These are phyloP conservation scores for Corrigiola litoralis DNA, from an alignment of 179 eudicot genomes.

Conservation along the genomic window DNA sequence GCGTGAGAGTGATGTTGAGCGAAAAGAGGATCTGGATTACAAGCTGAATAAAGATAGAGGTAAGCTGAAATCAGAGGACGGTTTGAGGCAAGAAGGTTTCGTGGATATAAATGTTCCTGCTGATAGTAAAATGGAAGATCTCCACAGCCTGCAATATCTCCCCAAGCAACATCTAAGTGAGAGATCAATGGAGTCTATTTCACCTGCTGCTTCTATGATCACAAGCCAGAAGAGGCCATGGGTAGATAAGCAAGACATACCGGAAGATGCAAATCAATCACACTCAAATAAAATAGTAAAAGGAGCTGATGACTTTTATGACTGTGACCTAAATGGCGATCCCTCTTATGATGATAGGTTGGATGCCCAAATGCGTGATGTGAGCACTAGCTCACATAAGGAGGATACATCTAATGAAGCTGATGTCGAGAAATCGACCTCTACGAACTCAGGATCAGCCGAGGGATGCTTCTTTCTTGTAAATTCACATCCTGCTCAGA, in stretches of 20 bases:
- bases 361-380: constrained; percentile 15
- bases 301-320: constrained; percentile 19
- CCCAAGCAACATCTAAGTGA: constrained; percentile 21
- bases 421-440: constrained; percentile 14
- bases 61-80: neutral
- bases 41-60: constrained; percentile 1
- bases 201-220: constrained; percentile 19
- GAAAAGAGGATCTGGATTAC: constrained; percentile 21
- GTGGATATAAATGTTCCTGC: constrained; percentile 30
- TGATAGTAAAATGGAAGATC: constrained; percentile 22
- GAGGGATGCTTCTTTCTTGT: constrained; percentile 52
- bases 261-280: constrained; percentile 21
- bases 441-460: constrained; percentile 23
- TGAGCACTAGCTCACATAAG: constrained; percentile 21
- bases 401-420: constrained; percentile 22
- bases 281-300: constrained; percentile 27
- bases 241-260: constrained; percentile 17
- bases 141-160: constrained; percentile 11
- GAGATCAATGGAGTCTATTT: constrained; percentile 12
- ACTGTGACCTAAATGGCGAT: constrained; percentile 7
- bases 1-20: constrained; percentile 24
- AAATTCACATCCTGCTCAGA: constrained; percentile 28
- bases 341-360: constrained; percentile 24
- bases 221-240: constrained; percentile 19
- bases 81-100: constrained; percentile 18